Base-by-base conservation (phyloP, 805 yeast species). In the Hanseniaspora singularis region DNA sequence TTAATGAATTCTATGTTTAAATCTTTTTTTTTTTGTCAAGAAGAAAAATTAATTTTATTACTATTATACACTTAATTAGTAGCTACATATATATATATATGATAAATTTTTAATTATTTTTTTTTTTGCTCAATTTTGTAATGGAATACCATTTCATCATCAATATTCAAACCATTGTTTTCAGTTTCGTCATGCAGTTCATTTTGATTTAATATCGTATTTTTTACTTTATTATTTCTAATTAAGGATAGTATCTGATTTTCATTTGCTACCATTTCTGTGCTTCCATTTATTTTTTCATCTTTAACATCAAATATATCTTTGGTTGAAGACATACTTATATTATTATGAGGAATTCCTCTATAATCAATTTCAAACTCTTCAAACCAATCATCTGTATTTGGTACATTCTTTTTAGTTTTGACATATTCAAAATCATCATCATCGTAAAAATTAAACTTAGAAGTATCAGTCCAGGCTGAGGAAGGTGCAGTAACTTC, bases 381-480 rank as follows among this genome's bases (percentile, higher is more conserved):
- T 15, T 43, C 37, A 40, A 15, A 16, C 9, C 20, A n/a, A n/a
- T n/a, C n/a, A n/a, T n/a, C n/a, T n/a, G n/a, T n/a, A n/a, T n/a
- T n/a, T n/a, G n/a, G n/a, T n/a, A n/a, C n/a, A n/a, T n/a, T n/a
- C n/a, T n/a, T n/a, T 24, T 15, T 41, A 36, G 33, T 34, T 22
- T 19, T 50, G 41, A 36, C 23, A 26, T 38, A 33, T 18, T 39
- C 37, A 42, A 31, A 20, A 12, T 43, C 22, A 54, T 32, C 34
- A 53, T 51, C 18, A 54, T 52, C 34, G 54, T 43, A 33, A 51
- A 54, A n/a, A 9, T 36, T 31, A n/a, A 24, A 18, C 12, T 26
- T 32, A 9, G 43, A 26, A 14, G 16, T 27, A 4, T 45, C 43
- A 16, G 28, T 18, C 38, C 33, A 32, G 9, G 32, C 33, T 12